phyloP scores from a whole-genome alignment of 495 filamentous ascomycete species.

The Talaromyces trachyspermus region DNA sequence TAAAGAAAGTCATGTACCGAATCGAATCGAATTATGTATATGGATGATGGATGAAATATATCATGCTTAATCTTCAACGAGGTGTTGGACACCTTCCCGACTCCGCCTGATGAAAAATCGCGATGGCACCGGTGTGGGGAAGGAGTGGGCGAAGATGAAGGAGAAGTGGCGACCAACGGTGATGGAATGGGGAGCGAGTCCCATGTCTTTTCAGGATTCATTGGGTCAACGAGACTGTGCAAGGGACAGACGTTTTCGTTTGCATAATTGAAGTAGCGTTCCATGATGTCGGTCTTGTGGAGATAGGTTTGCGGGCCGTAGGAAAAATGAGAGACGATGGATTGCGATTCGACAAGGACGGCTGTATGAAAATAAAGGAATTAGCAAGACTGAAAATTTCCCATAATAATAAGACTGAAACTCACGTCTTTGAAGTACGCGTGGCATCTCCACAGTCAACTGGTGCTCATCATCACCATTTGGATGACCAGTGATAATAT shows the following conservation, averaged over 20 bases:
- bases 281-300: slow-evolving; percentile 8
- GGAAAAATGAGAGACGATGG: slow-evolving; percentile 7
- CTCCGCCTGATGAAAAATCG: too few species aligned
- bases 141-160: too few species aligned
- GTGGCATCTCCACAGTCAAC: slow-evolving; percentile 8
- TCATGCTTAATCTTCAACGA: too few species aligned
- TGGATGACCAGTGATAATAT: slow-evolving; percentile 5
- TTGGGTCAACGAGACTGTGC: slow-evolving; percentile 3
- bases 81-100: too few species aligned
- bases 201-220: slow-evolving; percentile 1
- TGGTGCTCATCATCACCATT: slow-evolving; percentile 8
- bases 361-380: background rate
- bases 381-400: background rate
- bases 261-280: slow-evolving; percentile 10
- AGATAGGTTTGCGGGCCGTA: slow-evolving; percentile 5
- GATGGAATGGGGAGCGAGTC: background rate
- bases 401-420: background rate
- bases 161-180: too few species aligned
- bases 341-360: slow-evolving; percentile 7
- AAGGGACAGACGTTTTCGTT: slow-evolving; percentile 7
- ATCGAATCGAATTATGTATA: too few species aligned
- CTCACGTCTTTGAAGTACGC: slow-evolving; percentile 2
- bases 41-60: too few species aligned
- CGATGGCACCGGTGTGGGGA: too few species aligned
- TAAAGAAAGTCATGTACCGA: background rate